These are phyloP conservation scores for Thyridium curvatum DNA, from an alignment of 2,329 filamentous ascomycete genomes.

Conservation along the genomic window DNA sequence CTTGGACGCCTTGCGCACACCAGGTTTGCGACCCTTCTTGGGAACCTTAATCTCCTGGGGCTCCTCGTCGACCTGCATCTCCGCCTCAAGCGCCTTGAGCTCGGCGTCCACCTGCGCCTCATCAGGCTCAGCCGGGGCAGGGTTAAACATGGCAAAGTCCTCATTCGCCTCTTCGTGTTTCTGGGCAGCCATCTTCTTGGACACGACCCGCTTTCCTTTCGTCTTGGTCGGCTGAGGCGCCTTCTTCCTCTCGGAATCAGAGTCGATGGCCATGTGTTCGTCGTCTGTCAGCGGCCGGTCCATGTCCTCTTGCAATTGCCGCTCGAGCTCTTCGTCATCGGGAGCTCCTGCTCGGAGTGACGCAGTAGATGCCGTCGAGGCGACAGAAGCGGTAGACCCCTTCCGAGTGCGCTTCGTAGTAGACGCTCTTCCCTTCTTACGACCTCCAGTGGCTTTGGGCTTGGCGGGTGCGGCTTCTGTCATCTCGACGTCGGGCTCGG, in stretches of 20 bases:
- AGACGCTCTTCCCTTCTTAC: conserved; percentile 40
- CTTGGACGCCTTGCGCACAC: conserved; percentile 45
- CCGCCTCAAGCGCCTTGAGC: conserved; percentile 38
- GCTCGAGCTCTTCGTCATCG: conserved; percentile 60
- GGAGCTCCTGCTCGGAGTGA: conserved; percentile 35
- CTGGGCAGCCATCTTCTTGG: conserved; percentile 16
- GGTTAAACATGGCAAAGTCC: conserved; percentile 48
- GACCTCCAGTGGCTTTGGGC: conserved; percentile 16
- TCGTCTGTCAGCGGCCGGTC: conserved; percentile 49
- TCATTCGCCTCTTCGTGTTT: conserved; percentile 20
- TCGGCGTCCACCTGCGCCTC: conserved; percentile 46
- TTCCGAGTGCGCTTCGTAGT: conserved; percentile 36
- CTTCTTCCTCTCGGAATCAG: conserved; percentile 35
- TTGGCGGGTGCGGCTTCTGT: conserved; percentile 26
- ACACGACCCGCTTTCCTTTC: conserved; percentile 16
- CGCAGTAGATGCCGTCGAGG: conserved; percentile 36
- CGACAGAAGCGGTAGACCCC: conserved; percentile 35
- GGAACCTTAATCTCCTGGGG: conserved; percentile 33
- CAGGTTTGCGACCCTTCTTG: conserved; percentile 49
- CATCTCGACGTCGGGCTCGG: conserved; percentile 32
- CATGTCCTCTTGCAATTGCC: conserved; percentile 58
- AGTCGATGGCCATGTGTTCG: conserved; percentile 40
- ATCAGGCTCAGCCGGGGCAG: conserved; percentile 33
- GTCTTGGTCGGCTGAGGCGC: conserved; percentile 18
- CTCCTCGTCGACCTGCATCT: conserved; percentile 33